phyloP scores from a whole-genome alignment of 192 early-diverging fungal species.

The Umbelopsis vinacea region DNA sequence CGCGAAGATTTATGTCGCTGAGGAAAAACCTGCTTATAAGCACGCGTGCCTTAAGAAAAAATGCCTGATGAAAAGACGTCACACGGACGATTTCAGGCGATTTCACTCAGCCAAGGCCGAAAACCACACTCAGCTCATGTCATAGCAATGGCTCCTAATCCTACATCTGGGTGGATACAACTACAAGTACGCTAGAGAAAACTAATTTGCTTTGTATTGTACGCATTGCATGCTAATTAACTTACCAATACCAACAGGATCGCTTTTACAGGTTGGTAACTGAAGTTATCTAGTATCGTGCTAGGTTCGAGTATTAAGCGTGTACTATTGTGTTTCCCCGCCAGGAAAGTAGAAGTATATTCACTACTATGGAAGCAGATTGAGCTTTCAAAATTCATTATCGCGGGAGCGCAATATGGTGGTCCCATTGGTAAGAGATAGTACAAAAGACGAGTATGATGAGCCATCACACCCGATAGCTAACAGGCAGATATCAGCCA shows the following conservation, averaged over 20 bases:
- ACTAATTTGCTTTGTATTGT: neutral
- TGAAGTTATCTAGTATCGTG: neutral
- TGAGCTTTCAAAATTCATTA: slow-evolving; percentile 81
- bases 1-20: too few species aligned
- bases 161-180: slow-evolving; percentile 61
- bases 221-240: neutral
- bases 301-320: neutral
- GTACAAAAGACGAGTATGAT: neutral
- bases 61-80: slow-evolving; percentile 17
- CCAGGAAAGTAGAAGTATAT: slow-evolving; percentile 81
- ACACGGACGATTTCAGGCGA: neutral
- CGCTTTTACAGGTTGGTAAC: slow-evolving; percentile 60
- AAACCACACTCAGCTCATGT: slow-evolving; percentile 18
- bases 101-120: neutral
- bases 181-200: slow-evolving; percentile 41
- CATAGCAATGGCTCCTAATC: slow-evolving; percentile 54
- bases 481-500: slow-evolving; percentile 55
- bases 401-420: slow-evolving; percentile 87
- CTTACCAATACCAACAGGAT: slow-evolving; percentile 37
- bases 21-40: too few species aligned
- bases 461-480: too few species aligned
- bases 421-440: slow-evolving; percentile 82
- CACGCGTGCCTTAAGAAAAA: slow-evolving; percentile 18
- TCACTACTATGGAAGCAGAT: slow-evolving; percentile 88
- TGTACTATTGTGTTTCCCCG: neutral